Percentiles rank a stretch among this genome's conserved stretches.
Conservation (phyloP, 75 land plant species). For the Selaginella tamariscina region DNA sequence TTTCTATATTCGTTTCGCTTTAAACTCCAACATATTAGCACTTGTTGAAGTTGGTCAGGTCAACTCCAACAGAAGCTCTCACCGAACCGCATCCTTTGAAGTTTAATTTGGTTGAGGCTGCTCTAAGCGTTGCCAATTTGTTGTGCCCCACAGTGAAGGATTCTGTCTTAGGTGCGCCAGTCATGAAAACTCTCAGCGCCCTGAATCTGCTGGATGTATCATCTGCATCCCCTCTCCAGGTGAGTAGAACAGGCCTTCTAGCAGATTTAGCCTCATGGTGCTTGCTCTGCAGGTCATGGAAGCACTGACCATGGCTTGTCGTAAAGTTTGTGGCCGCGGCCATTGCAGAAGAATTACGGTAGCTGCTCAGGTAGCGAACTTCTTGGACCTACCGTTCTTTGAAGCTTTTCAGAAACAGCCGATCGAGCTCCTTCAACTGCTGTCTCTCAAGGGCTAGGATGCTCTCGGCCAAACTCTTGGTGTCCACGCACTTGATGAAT, state of each 20-base stretch:
- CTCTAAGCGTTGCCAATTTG: constrained; percentile 51
- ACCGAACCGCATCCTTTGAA: constrained; percentile 60
- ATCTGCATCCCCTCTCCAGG: constrained; percentile 34
- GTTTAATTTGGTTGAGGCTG: constrained; percentile 61
- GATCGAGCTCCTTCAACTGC: constrained; percentile 72
- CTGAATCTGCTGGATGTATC: constrained; percentile 23
- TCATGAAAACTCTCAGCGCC: constrained; percentile 38
- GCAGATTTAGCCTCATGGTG: background rate
- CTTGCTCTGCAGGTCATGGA: constrained; percentile 49
- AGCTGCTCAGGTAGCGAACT: constrained; percentile 70
- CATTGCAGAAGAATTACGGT: constrained; percentile 71
- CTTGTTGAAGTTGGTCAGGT: constrained; percentile 94
- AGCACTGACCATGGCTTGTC: constrained; percentile 38
- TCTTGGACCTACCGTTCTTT: constrained; percentile 57
- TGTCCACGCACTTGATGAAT: constrained; percentile 73
- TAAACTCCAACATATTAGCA: too few species aligned
- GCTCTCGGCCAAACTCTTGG: constrained; percentile 85
- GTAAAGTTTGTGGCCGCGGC: constrained; percentile 75
- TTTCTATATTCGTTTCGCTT: too few species aligned
- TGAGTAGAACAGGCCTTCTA: background rate
- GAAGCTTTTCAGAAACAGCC: constrained; percentile 82
- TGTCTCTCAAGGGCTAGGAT: constrained; percentile 95
- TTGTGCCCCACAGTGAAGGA: constrained; percentile 41
- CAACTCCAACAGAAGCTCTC: constrained; percentile 93
- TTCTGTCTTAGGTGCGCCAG: constrained; percentile 38